Evolutionary conservation across 2,329 filamentous ascomycete species (phyloP), one percentile per base, ranked within the genome.

Genomic region (Colletotrichum endophyticum): DNA sequence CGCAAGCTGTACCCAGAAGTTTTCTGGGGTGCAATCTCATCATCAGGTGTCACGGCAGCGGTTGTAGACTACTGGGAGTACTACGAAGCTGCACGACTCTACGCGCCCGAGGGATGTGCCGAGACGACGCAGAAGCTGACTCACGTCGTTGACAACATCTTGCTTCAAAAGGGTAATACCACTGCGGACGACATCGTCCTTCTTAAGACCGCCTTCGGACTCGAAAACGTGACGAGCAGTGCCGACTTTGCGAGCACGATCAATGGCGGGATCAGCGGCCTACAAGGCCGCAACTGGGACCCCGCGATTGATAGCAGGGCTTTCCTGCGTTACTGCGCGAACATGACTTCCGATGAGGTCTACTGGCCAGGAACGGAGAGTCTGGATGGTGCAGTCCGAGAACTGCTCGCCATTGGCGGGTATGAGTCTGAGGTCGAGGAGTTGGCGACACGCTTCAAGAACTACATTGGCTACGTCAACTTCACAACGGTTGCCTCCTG

Each of bases 1-100:
- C 92, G 95, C 39, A 92, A 94, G 74, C 82, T 93, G 19, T 97
- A 98, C 82, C 95, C 95, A 0, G 92, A 96, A 30, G 85, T 93
- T 6, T 97, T 94, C 84, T 96, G 91, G 89, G 95, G 91, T 15
- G 91, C 94, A 5, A 96, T 98, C 63, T 93, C 94, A 0, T 96
- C 94, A 0, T 96, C 94, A 1, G 95, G 94, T 1, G 95, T 97
- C 0, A 95, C 94, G 0, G 91, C 91, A 72, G 95, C 95, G 5
- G 94, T 97, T 66, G 92, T 92, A 78, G 94, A 97, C 80, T 96
- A 93, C 84, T 96, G 94, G 89, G 82, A 90, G 80, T 92, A 92
- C 78, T 88, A 83, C 59, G 89, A 91, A 79, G 90, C 89, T 1
- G 87, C 88, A 0, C 86, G 87, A 2, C 81, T 87, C 22, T 91